These are phyloP conservation scores for Penicillium paxilli DNA, from an alignment of 495 filamentous ascomycete genomes.

Conservation along the genomic window DNA sequence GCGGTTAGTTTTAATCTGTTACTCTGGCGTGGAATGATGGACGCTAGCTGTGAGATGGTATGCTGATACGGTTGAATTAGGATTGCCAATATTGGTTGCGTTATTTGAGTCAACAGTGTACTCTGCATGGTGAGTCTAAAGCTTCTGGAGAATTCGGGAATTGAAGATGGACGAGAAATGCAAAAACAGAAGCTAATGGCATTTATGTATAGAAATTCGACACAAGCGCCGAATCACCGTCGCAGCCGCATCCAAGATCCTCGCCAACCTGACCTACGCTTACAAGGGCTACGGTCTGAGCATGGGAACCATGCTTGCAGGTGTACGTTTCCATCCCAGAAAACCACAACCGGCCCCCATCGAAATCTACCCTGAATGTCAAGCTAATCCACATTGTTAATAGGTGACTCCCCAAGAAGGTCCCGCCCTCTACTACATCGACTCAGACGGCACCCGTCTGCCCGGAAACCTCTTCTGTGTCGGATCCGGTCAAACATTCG, in stretches of 20 bases:
- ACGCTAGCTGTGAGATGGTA: not conserved
- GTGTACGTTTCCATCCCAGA: constrained; percentile 52
- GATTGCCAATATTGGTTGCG: constrained; percentile 99
- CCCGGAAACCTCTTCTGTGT: constrained; percentile 97
- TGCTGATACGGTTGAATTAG: constrained; percentile 35
- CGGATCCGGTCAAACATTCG: constrained; percentile 96
- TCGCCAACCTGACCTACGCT: constrained; percentile 94
- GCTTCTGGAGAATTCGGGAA: not conserved
- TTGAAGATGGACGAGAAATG: not conserved
- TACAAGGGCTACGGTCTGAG: constrained; percentile 98
- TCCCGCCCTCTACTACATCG: constrained; percentile 97
- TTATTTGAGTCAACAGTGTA: constrained; percentile 98
- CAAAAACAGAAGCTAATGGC: not conserved
- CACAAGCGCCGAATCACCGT: constrained; percentile 99
- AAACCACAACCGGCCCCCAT: not conserved
- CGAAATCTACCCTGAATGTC: not conserved
- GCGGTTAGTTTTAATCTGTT: constrained; percentile 57
- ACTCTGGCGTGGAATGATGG: not conserved
- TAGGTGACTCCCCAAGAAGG: constrained; percentile 85
- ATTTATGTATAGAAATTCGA: constrained; percentile 65
- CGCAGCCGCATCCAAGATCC: constrained; percentile 95
- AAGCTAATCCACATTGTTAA: not conserved
- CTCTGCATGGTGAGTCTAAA: constrained; percentile 69
- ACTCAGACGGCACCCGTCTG: constrained; percentile 92
- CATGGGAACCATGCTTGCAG: constrained; percentile 99